Conservation (phyloP, 345 rosid species). For the Brassica rapa region DNA sequence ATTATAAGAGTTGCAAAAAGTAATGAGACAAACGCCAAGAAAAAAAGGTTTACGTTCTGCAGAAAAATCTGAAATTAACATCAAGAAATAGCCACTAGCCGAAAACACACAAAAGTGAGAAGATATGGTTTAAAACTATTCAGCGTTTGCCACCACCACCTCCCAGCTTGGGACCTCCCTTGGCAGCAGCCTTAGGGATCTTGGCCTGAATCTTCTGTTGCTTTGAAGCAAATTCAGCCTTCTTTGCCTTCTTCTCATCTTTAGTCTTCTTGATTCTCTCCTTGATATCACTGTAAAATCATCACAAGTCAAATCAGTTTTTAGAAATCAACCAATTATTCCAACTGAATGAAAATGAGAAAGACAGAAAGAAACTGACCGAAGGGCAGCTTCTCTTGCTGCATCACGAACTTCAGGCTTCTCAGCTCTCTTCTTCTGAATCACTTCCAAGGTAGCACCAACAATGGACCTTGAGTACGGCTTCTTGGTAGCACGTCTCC, state of each 20-base stretch:
- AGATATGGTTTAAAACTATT: slow-evolving; percentile 5
- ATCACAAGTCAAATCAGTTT: neutral
- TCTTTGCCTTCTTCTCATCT: slow-evolving; percentile 47
- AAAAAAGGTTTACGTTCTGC: slow-evolving; percentile 30
- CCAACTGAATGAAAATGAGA: neutral
- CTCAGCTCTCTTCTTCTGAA: slow-evolving; percentile 76
- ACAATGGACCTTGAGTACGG: slow-evolving; percentile 83
- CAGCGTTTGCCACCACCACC: slow-evolving; percentile 51
- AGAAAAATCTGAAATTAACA: slow-evolving; percentile 29
- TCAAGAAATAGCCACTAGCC: slow-evolving; percentile 27
- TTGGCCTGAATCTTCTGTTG: slow-evolving; percentile 40
- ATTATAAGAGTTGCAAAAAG: slow-evolving; percentile 26
- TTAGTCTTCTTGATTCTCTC: slow-evolving; percentile 46
- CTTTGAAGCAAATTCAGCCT: slow-evolving; percentile 40
- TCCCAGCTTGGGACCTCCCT: slow-evolving; percentile 43
- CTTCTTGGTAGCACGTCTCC: slow-evolving; percentile 63
- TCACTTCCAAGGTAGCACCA: slow-evolving; percentile 75
- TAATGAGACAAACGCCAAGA: neutral
- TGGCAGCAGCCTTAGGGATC: slow-evolving; percentile 42
- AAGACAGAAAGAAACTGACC: slow-evolving; percentile 38
- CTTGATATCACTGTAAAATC: slow-evolving; percentile 42
- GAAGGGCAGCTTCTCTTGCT: slow-evolving; percentile 71
- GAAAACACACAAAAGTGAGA: neutral
- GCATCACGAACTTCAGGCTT: slow-evolving; percentile 88
- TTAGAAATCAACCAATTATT: neutral